These are phyloP conservation scores for Fraxinus baroniana DNA, from an alignment of 305 asterid species.

Conservation along the genomic window DNA sequence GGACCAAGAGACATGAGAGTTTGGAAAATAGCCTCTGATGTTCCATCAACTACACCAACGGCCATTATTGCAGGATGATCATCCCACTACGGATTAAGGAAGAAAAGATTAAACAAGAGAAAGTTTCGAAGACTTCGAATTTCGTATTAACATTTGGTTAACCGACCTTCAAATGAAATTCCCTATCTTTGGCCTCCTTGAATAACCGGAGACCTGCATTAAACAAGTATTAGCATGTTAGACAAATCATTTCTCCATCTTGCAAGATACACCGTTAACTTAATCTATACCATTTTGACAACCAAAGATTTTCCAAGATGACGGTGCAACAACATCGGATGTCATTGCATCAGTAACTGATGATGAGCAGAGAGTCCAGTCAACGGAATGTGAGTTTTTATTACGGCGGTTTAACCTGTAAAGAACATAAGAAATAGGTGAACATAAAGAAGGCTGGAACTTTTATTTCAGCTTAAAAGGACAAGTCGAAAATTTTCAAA, in stretches of 20 bases:
- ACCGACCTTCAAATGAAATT: slow-evolving; percentile 65
- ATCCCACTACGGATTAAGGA: slow-evolving; percentile 63
- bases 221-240: slow-evolving; percentile 23
- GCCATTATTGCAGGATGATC: slow-evolving; percentile 99
- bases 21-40: slow-evolving; percentile 91
- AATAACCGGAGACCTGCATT: slow-evolving; percentile 82
- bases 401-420: slow-evolving; percentile 59
- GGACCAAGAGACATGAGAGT: slow-evolving; percentile 98
- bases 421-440: slow-evolving; percentile 22
- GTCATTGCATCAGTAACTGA: slow-evolving; percentile 67
- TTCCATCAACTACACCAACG: slow-evolving; percentile 89
- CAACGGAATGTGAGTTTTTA: slow-evolving; percentile 57
- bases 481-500: slow-evolving; percentile 6
- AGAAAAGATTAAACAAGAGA: slow-evolving; percentile 26
- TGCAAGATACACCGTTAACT: slow-evolving; percentile 18
- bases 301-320: slow-evolving; percentile 93
- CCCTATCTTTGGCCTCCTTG: slow-evolving; percentile 94
- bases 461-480: not conserved
- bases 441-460: slow-evolving; percentile 14
- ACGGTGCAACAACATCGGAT: slow-evolving; percentile 91
- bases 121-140: slow-evolving; percentile 15
- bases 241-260: slow-evolving; percentile 27
- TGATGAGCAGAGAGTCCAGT: slow-evolving; percentile 82
- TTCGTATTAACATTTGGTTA: slow-evolving; percentile 19
- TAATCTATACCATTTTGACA: slow-evolving; percentile 76